Percentiles rank a stretch among this genome's conserved stretches.
Conservation (phyloP, 31 red algal genomes). For the Bonnemaisonia californica region DNA sequence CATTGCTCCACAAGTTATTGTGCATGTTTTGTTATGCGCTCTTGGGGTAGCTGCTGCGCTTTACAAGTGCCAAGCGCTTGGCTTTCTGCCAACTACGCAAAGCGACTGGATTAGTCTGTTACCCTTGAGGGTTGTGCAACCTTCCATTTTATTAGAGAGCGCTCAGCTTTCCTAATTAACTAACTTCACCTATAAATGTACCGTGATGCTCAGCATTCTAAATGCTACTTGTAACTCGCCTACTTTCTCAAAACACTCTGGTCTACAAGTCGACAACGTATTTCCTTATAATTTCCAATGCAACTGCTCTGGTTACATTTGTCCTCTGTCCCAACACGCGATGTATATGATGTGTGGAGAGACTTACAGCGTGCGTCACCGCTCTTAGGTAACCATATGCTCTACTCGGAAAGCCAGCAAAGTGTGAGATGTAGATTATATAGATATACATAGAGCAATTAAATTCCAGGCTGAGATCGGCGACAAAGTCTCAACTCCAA, state of each 20-base stretch:
- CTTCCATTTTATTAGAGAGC: neutral
- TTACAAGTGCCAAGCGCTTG: conserved; percentile 42
- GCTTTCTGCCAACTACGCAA: conserved; percentile 68
- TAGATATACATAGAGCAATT: no score
- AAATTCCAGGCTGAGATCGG: neutral
- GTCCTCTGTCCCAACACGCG: no score
- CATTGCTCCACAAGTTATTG: conserved; percentile 37
- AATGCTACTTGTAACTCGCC: no score
- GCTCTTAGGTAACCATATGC: neutral
- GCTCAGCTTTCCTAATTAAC: no score
- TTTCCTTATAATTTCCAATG: no score
- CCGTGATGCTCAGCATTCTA: no score
- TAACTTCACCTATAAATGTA: no score
- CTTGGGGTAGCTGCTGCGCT: conserved; percentile 50
- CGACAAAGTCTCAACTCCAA: neutral
- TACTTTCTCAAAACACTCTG: no score
- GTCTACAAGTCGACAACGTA: no score
- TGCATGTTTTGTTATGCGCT: conserved; percentile 17
- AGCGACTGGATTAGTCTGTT: conserved; percentile 68
- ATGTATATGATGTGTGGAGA: no score
- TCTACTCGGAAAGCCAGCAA: neutral
- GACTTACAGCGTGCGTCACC: no score
- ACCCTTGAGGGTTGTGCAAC: neutral
- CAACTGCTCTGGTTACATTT: no score
- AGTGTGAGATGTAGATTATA: neutral